Conservation (phyloP, 1,139 yeast genomes). For the Pneumocystis oryctolagi region DNA sequence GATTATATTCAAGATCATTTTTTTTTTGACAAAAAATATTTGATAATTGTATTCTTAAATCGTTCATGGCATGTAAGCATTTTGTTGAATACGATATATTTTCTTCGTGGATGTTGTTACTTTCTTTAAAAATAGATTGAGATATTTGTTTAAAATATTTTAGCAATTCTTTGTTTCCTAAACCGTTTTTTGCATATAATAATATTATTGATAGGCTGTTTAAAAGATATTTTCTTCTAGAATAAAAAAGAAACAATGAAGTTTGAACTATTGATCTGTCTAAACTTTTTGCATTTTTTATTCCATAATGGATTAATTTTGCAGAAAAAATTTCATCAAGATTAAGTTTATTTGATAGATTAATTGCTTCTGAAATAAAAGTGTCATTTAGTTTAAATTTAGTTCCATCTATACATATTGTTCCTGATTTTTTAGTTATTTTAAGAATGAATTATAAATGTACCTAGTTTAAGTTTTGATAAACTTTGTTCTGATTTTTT, state of each 20-base stretch:
- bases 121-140: conserved; percentile 2
- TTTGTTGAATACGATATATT: not conserved
- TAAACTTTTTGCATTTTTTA: not conserved
- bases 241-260: conserved; percentile 4
- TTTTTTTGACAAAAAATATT: conserved; percentile 50
- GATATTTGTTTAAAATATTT: not conserved
- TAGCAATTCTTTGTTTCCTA: not conserved
- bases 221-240: conserved; percentile 2
- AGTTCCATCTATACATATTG: conserved; percentile 1
- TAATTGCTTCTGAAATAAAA: conserved; percentile 6
- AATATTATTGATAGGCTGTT: conserved; percentile 4
- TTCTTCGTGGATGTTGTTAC: conserved; percentile 1
- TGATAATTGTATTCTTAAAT: conserved; percentile 40
- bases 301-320: conserved; percentile 5
- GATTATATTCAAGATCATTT: conserved; percentile 41
- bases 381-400: conserved; percentile 7
- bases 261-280: conserved; percentile 7
- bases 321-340: conserved; percentile 8
- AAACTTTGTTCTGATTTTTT: not conserved
- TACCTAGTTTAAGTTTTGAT: conserved; percentile 1
- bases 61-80: conserved; percentile 32
- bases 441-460: not conserved
- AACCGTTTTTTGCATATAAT: not conserved
- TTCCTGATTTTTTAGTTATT: not conserved
- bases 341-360: conserved; percentile 5